Percentiles rank a stretch among this genome's conserved stretches.
phyloP scores from a whole-genome alignment of 2,329 filamentous ascomycete species.

The Pestalotiopsis sp. region DNA sequence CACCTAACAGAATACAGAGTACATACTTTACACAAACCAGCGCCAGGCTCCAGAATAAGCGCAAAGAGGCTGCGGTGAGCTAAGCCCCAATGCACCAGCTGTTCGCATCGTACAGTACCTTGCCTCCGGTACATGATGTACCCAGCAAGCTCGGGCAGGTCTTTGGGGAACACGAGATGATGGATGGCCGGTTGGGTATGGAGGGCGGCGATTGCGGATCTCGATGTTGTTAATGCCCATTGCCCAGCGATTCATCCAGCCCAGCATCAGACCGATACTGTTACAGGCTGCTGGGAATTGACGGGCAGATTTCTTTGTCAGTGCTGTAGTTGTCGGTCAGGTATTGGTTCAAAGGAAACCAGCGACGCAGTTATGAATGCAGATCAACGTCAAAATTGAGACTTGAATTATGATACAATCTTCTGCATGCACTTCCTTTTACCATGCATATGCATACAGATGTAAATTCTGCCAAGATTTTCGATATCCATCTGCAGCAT shows the following conservation, averaged over 20 bases:
- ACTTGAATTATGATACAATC: no score
- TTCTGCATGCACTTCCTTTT: no score
- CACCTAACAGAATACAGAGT: not conserved
- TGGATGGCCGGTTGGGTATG: not conserved
- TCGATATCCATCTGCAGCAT: no score
- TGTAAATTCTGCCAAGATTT: no score
- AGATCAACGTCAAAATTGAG: no score
- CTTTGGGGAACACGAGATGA: not conserved
- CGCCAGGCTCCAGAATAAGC: not conserved
- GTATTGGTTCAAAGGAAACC: no score
- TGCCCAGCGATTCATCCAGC: not conserved
- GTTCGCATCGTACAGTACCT: not conserved
- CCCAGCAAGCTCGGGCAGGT: not conserved
- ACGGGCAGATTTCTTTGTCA: not conserved
- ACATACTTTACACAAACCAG: not conserved
- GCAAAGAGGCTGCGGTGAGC: not conserved
- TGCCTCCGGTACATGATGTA: not conserved
- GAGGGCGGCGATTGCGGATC: not conserved
- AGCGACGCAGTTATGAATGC: no score
- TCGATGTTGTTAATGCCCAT: not conserved
- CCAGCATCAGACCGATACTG: not conserved
- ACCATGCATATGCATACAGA: no score
- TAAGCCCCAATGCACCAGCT: constrained; percentile 8
- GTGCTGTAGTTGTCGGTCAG: no score
- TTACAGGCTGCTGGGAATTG: not conserved